Evolutionary conservation across 75 land plant species (phyloP), one percentile per base, ranked within the genome.

Genomic region (Pseudotsuga menziesii): DNA sequence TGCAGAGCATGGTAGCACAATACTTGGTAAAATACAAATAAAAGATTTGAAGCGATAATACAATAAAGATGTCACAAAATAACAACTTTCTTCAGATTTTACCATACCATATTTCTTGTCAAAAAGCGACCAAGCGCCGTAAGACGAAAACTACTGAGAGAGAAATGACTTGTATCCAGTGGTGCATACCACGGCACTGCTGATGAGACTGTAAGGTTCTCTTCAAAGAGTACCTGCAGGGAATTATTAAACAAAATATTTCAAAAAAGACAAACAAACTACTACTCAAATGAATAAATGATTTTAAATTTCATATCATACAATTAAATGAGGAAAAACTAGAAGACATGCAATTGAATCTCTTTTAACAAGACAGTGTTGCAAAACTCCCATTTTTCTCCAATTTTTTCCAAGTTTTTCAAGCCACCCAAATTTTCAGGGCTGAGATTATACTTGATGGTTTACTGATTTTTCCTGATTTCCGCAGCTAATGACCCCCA

Each of bases 151-250:
- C 96, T 88, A 60, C 85, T 84, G 19, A 94, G 44, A 16, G 99
- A 97, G 58, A 94, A 77, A 15, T 81, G 89, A 73, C 82, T 84
- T 67, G 83, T 79, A 80, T 97, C 99, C 63, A 97, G 69, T 13
- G 99, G 99, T 79, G 85, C 78, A 80, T 92, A 97, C 99, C 99
- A 97, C 5, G 99, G 90, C 14, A 97, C 41, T 66, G 93, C 94
- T 27, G 98, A 92, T 26, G 81, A 84, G 5, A 11, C 54, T 69
- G 96, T 92, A 77, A 97, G 83, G 87, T 97, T 98, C 77, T 92
- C 89, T 76, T 91, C 99, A 90, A 89, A 86, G 16, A 94, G 48
- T 29, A 97, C 90, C 99, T 97, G 80, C 56, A 80, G 19, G 57
- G 41, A 29, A 58, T 29, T 36, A 48, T 48, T 48, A 9, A 48